Base-by-base conservation (phyloP, 1,284 basidiomycete species). In the Sutorius eximius region DNA sequence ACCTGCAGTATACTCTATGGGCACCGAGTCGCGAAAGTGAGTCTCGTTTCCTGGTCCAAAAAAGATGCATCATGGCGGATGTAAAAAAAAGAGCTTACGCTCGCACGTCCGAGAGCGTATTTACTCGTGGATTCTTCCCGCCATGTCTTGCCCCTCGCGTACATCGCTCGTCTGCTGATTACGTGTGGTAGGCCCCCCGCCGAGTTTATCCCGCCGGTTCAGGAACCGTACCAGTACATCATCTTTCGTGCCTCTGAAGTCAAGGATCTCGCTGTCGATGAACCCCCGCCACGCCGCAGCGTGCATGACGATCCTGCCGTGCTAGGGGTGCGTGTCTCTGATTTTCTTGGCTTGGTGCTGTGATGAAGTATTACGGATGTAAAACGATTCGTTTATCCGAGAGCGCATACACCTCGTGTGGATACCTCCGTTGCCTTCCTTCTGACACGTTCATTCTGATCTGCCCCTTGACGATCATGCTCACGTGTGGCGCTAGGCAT, bases 241-340 rank as follows among this genome's bases (percentile, higher is more conserved):
- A 88, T 91, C 59, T 91, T 91, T 75, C 87, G 87, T 57, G 88
- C 88, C 12, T 89, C 87, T 8, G 88, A 91, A 70, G 89, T 91
- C 58, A 91, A 91, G 63, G 88, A 91, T 64, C 76, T 91, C 18
- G 79, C 86, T 29, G 87, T 91, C 13, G 89, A 91, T 61, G 85
- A 89, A 58, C 79, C 81, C 3, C 62, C 77, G 29, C 77, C 78
- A 11, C 76, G 78, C 42, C 77, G 82, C 49, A 88, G 78, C 61
- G 82, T 90, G 16, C 86, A 86, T 53, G 86, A 89, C 64, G 88
- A 91, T 70, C 89, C 88, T 16, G 89, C 88, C 16, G 85, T 91
- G 6, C 75, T 90, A 50, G 85, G 83, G 60, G 88, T 89, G 66
- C 73, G 85, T 82, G 30, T 58, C 33, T 41, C 54, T 45, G 52